Evolutionary conservation across 768 basidiomycete genomes (phyloP).

Genomic region (Psilocybe subaeruginosa): DNA sequence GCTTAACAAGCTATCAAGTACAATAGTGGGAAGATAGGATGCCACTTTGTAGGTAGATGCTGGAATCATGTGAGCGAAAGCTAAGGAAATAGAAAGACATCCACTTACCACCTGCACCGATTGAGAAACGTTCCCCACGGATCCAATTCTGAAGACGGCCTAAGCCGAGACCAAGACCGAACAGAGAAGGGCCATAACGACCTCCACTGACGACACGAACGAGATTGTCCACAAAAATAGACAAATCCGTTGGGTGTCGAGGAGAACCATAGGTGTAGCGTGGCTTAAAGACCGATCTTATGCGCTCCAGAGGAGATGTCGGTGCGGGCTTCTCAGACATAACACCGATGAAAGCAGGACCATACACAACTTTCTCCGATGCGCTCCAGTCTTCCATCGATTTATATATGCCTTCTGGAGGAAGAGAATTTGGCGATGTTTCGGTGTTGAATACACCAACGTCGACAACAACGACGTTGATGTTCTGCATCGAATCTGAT

Average conservation of each 20-base stretch:
- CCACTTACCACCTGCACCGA: conserved; percentile 79
- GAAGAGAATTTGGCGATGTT: conserved; percentile 20
- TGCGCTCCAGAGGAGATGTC: conserved; percentile 25
- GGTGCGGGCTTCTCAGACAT: conserved; percentile 33
- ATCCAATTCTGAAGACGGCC: conserved; percentile 59
- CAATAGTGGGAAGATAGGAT: conserved; percentile 64
- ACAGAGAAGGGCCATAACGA: conserved; percentile 41
- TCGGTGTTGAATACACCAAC: conserved; percentile 61
- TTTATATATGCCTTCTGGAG: conserved; percentile 42
- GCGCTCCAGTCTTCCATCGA: conserved; percentile 75
- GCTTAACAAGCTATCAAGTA: conserved; percentile 68
- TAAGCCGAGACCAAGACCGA: conserved; percentile 47
- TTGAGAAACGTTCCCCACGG: conserved; percentile 66
- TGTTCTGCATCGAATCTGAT: conserved; percentile 62
- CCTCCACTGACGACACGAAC: conserved; percentile 65
- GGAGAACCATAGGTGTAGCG: conserved; percentile 42
- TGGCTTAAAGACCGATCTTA: conserved; percentile 37
- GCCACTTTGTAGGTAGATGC: conserved; percentile 73
- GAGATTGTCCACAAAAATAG: conserved; percentile 60
- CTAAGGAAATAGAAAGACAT: conserved; percentile 1
- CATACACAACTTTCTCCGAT: conserved; percentile 74
- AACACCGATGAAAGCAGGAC: conserved; percentile 62
- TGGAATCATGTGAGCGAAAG: conserved; percentile 29
- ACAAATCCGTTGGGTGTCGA: conserved; percentile 58
- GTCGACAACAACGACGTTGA: conserved; percentile 73